Conservation (phyloP, 31 red algal species). For the Odonthalia washingtoniensis region DNA sequence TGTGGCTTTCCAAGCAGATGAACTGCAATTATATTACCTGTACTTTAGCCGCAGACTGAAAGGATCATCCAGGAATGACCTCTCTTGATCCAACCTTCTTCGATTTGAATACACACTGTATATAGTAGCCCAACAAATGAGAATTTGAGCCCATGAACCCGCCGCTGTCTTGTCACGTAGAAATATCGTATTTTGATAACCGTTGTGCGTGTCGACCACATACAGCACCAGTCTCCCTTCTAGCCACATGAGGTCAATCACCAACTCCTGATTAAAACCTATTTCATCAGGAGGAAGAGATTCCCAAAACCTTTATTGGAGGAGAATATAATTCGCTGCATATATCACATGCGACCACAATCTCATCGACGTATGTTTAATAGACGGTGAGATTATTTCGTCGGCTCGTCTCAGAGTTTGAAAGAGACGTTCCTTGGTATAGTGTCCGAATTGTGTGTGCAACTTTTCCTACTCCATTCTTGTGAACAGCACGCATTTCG, state of each 20-base stretch:
- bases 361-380: no score
- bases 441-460: not conserved
- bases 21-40: conserved; percentile 21
- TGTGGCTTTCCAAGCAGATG: conserved; percentile 41
- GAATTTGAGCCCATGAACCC: not conserved
- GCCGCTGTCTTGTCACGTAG: not conserved
- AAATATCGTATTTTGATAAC: not conserved
- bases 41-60: not conserved
- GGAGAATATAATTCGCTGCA: not conserved
- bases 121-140: conserved; percentile 8
- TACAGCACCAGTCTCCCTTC: no score
- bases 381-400: no score
- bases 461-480: not conserved
- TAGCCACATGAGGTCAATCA: not conserved
- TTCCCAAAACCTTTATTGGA: not conserved
- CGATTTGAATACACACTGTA: not conserved
- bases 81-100: not conserved
- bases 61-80: not conserved
- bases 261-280: not conserved
- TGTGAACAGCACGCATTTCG: not conserved
- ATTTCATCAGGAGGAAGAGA: not conserved
- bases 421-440: not conserved
- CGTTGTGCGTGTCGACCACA: not conserved
- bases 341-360: not conserved
- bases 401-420: not conserved